These are phyloP conservation scores for Cyberlindnera meyerae DNA, from an alignment of 805 yeast genomes.

Conservation along the genomic window DNA sequence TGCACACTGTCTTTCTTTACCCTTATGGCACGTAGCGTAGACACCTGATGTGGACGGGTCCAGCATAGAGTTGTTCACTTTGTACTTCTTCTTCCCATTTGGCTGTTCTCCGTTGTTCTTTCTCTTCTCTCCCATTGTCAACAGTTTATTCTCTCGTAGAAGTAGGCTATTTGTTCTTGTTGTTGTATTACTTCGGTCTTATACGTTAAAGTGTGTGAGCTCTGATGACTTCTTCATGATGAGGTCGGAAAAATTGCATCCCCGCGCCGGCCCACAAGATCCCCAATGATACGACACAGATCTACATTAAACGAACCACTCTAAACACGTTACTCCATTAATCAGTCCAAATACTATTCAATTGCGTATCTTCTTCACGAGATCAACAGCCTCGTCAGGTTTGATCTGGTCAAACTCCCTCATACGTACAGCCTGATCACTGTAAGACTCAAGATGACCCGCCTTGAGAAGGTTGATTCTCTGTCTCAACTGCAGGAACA, in stretches of 20 bases:
- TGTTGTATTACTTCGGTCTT: neutral
- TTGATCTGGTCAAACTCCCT: conserved; percentile 70
- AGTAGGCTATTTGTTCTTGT: no score
- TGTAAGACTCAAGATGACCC: conserved; percentile 61
- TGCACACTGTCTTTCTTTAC: conserved; percentile 72
- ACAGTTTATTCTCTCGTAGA: no score
- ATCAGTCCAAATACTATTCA: no score
- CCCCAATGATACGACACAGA: no score
- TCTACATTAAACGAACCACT: no score
- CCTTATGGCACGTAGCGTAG: conserved; percentile 83
- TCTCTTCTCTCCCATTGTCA: conserved; percentile 22
- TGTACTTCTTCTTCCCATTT: conserved; percentile 31
- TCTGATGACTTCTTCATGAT: neutral
- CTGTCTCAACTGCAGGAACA: conserved; percentile 77
- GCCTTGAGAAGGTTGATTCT: conserved; percentile 64
- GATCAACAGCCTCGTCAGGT: conserved; percentile 61
- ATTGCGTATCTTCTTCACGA: conserved; percentile 48
- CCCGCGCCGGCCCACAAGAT: no score
- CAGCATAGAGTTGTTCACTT: conserved; percentile 43
- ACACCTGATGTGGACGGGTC: conserved; percentile 88
- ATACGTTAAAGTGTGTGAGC: no score
- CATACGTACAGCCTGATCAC: conserved; percentile 47
- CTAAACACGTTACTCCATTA: no score
- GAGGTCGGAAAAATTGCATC: neutral
- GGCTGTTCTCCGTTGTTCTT: conserved; percentile 3